Evolutionary conservation across 2,329 filamentous ascomycete species (phyloP), one percentile per base, ranked within the genome.

Genomic region (Tolypocladium cylindrosporum): DNA sequence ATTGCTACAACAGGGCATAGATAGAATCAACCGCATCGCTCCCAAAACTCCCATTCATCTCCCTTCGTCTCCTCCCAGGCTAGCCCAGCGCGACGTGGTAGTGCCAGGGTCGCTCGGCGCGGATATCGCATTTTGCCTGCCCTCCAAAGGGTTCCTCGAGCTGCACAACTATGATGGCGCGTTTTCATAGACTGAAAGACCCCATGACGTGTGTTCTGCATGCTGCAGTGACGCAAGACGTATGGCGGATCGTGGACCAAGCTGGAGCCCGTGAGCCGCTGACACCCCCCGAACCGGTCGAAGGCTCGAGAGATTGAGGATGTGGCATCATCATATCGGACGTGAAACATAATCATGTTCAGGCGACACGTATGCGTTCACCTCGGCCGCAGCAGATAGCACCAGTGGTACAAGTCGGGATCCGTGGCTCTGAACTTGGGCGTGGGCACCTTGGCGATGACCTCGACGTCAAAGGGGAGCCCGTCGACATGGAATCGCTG

Each of bases 331-430:
- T 9, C 5, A 4, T 11, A n/a, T 34, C 34, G 45, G 24, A 48
- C 2, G 9, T 8, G 45, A 24, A 48, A 13, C 24, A 19, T 6
- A 19, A 31, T 9, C 19, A 34, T 16, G 27, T 8, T 31, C 45
- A 50, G 24, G 45, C 8, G 27, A 14, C 24, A 50, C 27, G 9
- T 8, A 34, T n/a, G 7, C 9, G 31, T 51, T 55, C 56, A 60
- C 39, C 62, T 69, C 2, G 75, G 74, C 3, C 68, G 68, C 43
- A 80, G 63, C 7, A 76, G 63, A 62, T 79, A 80, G 56, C 75
- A 79, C 64, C 71, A 75, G 59, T 79, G 66, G 55, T 67, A 79
- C 4, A 80, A 65, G 21, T 79, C 77, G 11, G 79, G 78, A 60
- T 80, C 78, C 4, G 61, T 70, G n/a, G 64, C 63, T 34, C 64